Evolutionary conservation across 106 monocot species (phyloP), one percentile per base, ranked within the genome.

Genomic region (Posidonia australis): DNA sequence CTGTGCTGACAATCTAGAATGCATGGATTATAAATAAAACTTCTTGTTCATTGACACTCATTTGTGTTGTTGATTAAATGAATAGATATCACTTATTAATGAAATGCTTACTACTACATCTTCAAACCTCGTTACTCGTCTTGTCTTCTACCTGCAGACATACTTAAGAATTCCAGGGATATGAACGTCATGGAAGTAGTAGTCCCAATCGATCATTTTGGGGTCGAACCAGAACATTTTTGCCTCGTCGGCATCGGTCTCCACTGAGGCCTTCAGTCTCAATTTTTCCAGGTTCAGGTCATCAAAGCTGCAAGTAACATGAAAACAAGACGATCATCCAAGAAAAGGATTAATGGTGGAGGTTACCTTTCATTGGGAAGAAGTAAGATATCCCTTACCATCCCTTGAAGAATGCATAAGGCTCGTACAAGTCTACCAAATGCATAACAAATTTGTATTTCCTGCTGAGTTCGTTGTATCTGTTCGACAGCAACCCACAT

Each of bases 391-490:
- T 23, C 7, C 41, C 42, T 9, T 42, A 62, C 61, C 61, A 62
- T 42, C 61, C 61, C 28, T 77, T 78, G 76, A 90, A 90, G 75
- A 76, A 83, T 53, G 31, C 49, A 54, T 83, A 90, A 13, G 89
- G 89, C 51, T 66, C 68, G 31, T 90, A 85, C 13, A 90, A 75
- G 9, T 90, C 70, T 24, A 78, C 80, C 0, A 90, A 44, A 9
- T 67, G 82, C 80, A 86, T 80, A 20, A 78, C 47, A 22, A 67
- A 90, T 3, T 36, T 75, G 68, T 83, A 90, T 51, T 46, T 77
- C 26, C 61, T 63, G 18, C 60, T 76, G 13, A 85, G 52, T 18
- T 67, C 67, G 1, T 71, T 62, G 51, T 76, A 80, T 17, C n/a
- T 53, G 0, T 68, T 29, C 0, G 73, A 61, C 47, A 85, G 70